A percentile compares a stretch with the other conserved stretches of the same genome.
Evolutionary conservation across 1,139 yeast species (phyloP).

Genomic region (Debaryomycetaceae sp.): DNA sequence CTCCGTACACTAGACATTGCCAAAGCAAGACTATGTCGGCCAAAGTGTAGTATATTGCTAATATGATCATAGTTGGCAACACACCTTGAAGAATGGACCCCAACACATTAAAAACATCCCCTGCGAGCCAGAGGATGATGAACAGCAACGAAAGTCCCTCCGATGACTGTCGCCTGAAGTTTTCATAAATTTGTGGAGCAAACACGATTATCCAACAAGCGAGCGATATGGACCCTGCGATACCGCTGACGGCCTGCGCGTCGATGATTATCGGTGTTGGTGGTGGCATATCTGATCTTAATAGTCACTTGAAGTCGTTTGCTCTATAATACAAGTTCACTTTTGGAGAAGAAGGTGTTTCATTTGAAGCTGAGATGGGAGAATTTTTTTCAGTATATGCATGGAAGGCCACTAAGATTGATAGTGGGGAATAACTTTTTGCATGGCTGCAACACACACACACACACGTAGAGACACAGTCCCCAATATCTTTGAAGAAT

Average conservation of each 20-base stretch:
- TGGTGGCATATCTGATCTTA: slow-evolving; percentile 36
- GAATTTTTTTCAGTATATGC: background rate
- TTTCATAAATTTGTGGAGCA: slow-evolving; percentile 95
- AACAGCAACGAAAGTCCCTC: slow-evolving; percentile 84
- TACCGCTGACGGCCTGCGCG: slow-evolving; percentile 80
- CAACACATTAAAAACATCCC: slow-evolving; percentile 86
- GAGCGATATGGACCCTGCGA: slow-evolving; percentile 86
- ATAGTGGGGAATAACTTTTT: too few species aligned
- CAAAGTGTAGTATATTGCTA: slow-evolving; percentile 86
- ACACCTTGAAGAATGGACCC: slow-evolving; percentile 89
- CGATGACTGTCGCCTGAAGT: slow-evolving; percentile 64
- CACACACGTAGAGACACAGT: too few species aligned
- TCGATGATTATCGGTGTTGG: slow-evolving; percentile 68
- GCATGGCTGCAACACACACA: too few species aligned
- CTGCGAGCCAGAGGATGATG: slow-evolving; percentile 75
- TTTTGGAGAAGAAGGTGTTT: too few species aligned
- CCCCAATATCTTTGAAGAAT: too few species aligned
- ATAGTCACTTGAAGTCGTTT: background rate
- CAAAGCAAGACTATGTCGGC: slow-evolving; percentile 82
- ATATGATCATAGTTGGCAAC: slow-evolving; percentile 85
- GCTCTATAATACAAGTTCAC: too few species aligned
- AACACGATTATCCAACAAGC: slow-evolving; percentile 98
- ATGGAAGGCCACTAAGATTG: background rate
- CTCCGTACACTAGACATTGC: slow-evolving; percentile 74
- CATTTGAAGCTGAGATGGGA: background rate